Evolutionary conservation across 2,329 filamentous ascomycete genomes (phyloP).

Genomic region (Fusarium tjaetaba): DNA sequence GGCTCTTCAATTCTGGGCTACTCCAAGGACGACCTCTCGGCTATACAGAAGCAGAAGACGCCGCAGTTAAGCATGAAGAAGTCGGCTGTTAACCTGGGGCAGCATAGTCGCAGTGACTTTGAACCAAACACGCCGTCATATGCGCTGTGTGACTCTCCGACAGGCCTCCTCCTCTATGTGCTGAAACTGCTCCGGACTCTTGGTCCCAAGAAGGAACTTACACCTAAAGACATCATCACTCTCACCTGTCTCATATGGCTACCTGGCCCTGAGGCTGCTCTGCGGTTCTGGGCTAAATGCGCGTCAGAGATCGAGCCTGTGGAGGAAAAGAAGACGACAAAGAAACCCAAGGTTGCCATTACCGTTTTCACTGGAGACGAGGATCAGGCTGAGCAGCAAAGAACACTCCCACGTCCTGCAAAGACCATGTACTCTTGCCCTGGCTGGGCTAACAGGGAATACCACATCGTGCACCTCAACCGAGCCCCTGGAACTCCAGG

Average conservation of each 20-base stretch:
- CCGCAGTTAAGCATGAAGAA: slow-evolving; percentile 16
- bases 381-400: slow-evolving; percentile 24
- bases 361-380: slow-evolving; percentile 58
- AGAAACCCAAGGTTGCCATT: slow-evolving; percentile 55
- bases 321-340: slow-evolving; percentile 32
- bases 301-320: slow-evolving; percentile 48
- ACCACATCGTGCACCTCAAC: slow-evolving; percentile 55
- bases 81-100: slow-evolving; percentile 39
- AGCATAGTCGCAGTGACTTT: slow-evolving; percentile 45
- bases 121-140: slow-evolving; percentile 68
- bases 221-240: slow-evolving; percentile 65
- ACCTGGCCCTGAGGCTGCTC: slow-evolving; percentile 69
- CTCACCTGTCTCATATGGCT: slow-evolving; percentile 72
- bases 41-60: slow-evolving; percentile 46
- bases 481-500: slow-evolving; percentile 54
- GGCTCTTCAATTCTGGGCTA: slow-evolving; percentile 66
- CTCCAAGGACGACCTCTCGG: slow-evolving; percentile 59
- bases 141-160: slow-evolving; percentile 70
- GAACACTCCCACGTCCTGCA: slow-evolving; percentile 36
- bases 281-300: slow-evolving; percentile 65
- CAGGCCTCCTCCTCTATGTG: slow-evolving; percentile 65
- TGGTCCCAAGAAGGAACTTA: slow-evolving; percentile 54
- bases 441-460: slow-evolving; percentile 58
- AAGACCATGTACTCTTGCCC: slow-evolving; percentile 55
- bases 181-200: slow-evolving; percentile 57